Percentiles rank a stretch among this genome's conserved stretches.
Evolutionary conservation across 257 asterid species (phyloP).

Genomic region (Solanum pimpinellifolium): DNA sequence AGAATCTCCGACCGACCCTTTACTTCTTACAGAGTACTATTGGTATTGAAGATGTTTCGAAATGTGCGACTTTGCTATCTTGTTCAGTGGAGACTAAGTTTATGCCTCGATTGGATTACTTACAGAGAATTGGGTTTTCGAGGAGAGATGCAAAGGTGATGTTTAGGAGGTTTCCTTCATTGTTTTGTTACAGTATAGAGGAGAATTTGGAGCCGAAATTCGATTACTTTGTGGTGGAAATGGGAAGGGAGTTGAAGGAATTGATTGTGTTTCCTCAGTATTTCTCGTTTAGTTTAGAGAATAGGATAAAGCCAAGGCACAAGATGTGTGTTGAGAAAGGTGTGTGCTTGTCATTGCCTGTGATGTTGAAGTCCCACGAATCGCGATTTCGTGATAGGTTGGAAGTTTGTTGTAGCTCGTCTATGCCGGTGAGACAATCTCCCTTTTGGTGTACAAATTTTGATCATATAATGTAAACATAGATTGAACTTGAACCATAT

Average conservation of each 20-base stretch:
- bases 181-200: slow-evolving; percentile 80
- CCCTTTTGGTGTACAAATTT: slow-evolving; percentile 54
- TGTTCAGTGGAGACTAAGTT: slow-evolving; percentile 76
- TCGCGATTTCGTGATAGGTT: slow-evolving; percentile 41
- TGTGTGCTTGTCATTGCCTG: slow-evolving; percentile 66
- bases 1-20: slow-evolving; percentile 69
- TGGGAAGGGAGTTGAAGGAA: slow-evolving; percentile 83
- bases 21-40: slow-evolving; percentile 71
- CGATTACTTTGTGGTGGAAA: slow-evolving; percentile 73
- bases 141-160: slow-evolving; percentile 40
- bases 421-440: slow-evolving; percentile 62
- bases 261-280: slow-evolving; percentile 75
- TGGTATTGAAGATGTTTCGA: slow-evolving; percentile 55
- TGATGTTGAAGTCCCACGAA: slow-evolving; percentile 63
- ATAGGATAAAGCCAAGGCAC: slow-evolving; percentile 77
- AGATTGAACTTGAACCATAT: not conserved
- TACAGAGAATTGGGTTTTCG: slow-evolving; percentile 64
- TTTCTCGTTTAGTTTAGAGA: slow-evolving; percentile 84
- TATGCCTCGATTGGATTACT: slow-evolving; percentile 64
- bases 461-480: slow-evolving; percentile 21
- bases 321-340: slow-evolving; percentile 65
- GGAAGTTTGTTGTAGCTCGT: slow-evolving; percentile 67
- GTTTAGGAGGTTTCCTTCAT: slow-evolving; percentile 70
- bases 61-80: slow-evolving; percentile 52
- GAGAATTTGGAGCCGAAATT: slow-evolving; percentile 78